phyloP scores from a whole-genome alignment of 257 asterid genomes.

The Forsythia suspensa region DNA sequence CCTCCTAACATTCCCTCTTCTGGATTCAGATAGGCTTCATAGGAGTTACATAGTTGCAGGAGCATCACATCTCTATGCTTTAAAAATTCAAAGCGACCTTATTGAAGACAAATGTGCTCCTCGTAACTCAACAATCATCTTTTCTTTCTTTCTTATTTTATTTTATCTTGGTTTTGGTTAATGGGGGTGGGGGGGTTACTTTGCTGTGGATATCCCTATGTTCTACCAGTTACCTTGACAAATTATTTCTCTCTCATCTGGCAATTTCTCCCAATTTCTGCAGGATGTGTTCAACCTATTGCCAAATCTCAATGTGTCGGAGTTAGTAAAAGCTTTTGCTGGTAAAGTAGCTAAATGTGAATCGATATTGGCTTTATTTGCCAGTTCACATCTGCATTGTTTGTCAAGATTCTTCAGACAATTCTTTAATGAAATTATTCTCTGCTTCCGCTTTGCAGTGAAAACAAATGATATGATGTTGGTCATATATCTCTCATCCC shows the following conservation, averaged over 20 bases:
- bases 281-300: conserved; percentile 90
- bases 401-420: neutral
- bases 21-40: neutral
- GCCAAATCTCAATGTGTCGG: conserved; percentile 80
- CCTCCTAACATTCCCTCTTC: neutral
- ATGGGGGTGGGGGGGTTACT: neutral
- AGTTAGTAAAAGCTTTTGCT: conserved; percentile 77
- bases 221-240: neutral
- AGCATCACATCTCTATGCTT: neutral
- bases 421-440: conserved; percentile 1
- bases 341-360: conserved; percentile 37
- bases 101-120: neutral
- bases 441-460: conserved; percentile 46
- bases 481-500: conserved; percentile 90
- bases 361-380: neutral
- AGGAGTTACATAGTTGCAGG: neutral
- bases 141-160: too few relatives aligned
- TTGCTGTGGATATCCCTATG: neutral
- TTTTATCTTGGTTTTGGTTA: too few relatives aligned
- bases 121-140: neutral
- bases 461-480: conserved; percentile 96
- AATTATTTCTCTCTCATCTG: conserved; percentile 1
- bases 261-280: conserved; percentile 26
- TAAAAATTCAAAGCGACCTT: neutral
- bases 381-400: neutral